Evolutionary conservation across 352 stramenopile species (phyloP).

Genomic region (Phytophthora multivora): DNA sequence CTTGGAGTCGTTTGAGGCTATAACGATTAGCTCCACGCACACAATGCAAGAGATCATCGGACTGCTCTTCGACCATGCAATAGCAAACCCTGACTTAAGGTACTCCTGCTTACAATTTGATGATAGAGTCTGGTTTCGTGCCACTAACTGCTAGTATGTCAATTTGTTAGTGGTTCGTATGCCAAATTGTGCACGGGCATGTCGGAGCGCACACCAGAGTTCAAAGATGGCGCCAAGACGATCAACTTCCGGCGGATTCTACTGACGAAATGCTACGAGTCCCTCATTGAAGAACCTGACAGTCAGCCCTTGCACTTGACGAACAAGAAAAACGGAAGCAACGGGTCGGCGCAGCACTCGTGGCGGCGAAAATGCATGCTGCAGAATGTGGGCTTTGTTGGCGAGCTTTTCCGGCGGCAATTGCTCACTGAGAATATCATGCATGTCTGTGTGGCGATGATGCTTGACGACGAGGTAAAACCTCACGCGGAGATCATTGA

Average conservation of each 20-base stretch:
- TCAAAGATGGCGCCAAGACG: slow-evolving; percentile 85
- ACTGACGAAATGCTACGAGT: slow-evolving; percentile 82
- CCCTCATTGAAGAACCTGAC: slow-evolving; percentile 75
- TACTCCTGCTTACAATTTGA: slow-evolving; percentile 18
- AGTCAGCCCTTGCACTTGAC: slow-evolving; percentile 18
- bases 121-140: background rate
- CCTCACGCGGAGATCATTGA: slow-evolving; percentile 70
- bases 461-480: slow-evolving; percentile 77
- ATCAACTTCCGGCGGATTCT: slow-evolving; percentile 84
- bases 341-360: slow-evolving; percentile 46
- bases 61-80: slow-evolving; percentile 75
- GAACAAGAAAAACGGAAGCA: slow-evolving; percentile 25
- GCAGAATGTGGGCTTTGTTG: slow-evolving; percentile 70
- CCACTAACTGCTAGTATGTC: slow-evolving; percentile 2
- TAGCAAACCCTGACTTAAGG: slow-evolving; percentile 62
- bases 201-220: slow-evolving; percentile 73
- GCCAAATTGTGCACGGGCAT: slow-evolving; percentile 65
- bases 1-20: slow-evolving; percentile 59
- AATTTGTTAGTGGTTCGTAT: slow-evolving; percentile 52
- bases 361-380: slow-evolving; percentile 83
- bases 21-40: slow-evolving; percentile 71
- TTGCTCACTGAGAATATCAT: slow-evolving; percentile 85
- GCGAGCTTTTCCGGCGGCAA: slow-evolving; percentile 81
- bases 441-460: slow-evolving; percentile 86
- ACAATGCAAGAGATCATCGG: slow-evolving; percentile 74